Evolutionary conservation across 1,284 basidiomycete species (phyloP), one percentile per base, ranked within the genome.

Genomic region (Dichomitus squalens): DNA sequence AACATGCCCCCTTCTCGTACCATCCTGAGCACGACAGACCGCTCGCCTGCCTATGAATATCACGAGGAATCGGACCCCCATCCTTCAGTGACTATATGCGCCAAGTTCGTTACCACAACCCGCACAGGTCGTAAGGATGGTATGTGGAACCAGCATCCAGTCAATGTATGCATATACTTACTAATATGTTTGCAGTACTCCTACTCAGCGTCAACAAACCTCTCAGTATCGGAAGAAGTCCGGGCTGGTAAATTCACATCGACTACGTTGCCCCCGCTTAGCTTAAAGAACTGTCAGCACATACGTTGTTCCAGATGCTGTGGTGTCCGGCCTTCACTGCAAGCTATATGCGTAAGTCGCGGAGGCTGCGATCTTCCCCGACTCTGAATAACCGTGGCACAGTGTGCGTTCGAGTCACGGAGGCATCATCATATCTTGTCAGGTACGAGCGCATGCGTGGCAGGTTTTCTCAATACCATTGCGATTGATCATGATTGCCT

Each of bases 341-440:
- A 89, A 88, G 69, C 70, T 92, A 77, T 87, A 90, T 78, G 90
- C 86, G 88, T 88, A 60, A 63, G 76, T 73, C 7, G 12, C n/a
- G 18, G 29, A 29, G n/a, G 9, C 12, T n/a, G 12, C 7, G 4
- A 3, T 11, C 6, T 34, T n/a, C 18, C 11, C 29, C 18, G 9
- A 14, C 12, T 33, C 44, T 47, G 18, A 18, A 20, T 4, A 1
- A 20, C 11, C 7, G 1, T 33, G 1, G 18, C 63, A 25, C 55
- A 87, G 89, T 9, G 83, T 92, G 51, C 79, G 78, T 46, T 86
- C 88, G n/a, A 84, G 84, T 36, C 80, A 80, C 4, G 90, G 88
- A 50, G 87, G 87, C 3, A 76, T 88, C 36, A 84, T 91, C 60
- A 79, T 92, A 49, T 91, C 90, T 3, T 91, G 90, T 65, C 86